Base-by-base conservation (phyloP, 441 rosid genomes). In the Rhodomyrtus psidioides region DNA sequence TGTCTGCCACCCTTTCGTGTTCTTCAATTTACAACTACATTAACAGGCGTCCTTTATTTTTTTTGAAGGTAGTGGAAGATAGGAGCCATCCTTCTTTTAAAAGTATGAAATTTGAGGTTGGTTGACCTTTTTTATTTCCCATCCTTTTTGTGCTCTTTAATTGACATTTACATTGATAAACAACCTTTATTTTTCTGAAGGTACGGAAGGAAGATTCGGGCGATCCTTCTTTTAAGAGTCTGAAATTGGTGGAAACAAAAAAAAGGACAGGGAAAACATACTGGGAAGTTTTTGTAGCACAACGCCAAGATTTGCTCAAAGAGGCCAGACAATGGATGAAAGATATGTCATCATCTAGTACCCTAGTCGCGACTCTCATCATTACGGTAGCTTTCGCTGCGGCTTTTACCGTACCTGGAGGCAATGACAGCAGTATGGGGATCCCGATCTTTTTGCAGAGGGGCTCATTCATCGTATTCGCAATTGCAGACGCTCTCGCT, bases 371-470 rank as follows among this genome's bases (percentile, higher is more conserved):
- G 0, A 62, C 75, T 62, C 44, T 62, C 44, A 17, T 62, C 14
- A 30, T 62, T 62, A 62, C 75, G 2, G 19, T 62, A 30, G 44
- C 42, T 62, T 62, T 62, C 24, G 9, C 24, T 1, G 24, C 0
- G 0, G 24, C 44, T 17, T 62, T 62, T 21, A 30, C 44, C 17
- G 23, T 62, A 16, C 75, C 75, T 2, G 75, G 75, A 19, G 75
- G 75, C 44, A 62, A 62, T 0, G 7, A 62, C 13, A 0, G 5
- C 7, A 9, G 1, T 4, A 62, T 0, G 0, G 75, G 42, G 39
- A 62, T 62, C 26, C 44, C 23, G 4, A 30, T 8, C 44, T 62
- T 30, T 62, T 1, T 17, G 6, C 17, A 62, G 6, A 30, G 4
- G 4, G 13, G 13, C 1, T 62, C 75, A 8, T 62, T 62, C 23